Conservation (phyloP, 305 asterid species). For the Fraxinus velutina region DNA sequence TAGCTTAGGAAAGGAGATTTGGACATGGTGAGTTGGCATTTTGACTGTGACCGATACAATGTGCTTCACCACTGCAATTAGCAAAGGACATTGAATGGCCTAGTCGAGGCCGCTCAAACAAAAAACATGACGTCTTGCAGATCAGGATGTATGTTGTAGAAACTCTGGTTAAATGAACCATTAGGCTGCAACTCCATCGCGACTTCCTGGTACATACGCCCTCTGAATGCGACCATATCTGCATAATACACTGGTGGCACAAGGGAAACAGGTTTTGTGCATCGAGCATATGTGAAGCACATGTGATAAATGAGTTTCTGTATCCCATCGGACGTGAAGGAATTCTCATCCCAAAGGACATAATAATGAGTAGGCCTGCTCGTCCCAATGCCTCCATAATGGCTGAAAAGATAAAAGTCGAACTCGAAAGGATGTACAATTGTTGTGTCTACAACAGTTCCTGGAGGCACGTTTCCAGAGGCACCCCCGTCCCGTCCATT, state of each 20-base stretch:
- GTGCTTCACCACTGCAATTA: not conserved
- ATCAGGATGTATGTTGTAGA: slow-evolving; percentile 39
- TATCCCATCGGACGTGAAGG: slow-evolving; percentile 43
- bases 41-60: slow-evolving; percentile 30
- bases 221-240: slow-evolving; percentile 67
- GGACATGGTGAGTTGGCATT: slow-evolving; percentile 20
- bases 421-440: slow-evolving; percentile 55
- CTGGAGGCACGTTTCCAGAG: slow-evolving; percentile 57
- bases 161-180: slow-evolving; percentile 34
- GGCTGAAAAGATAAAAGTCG: slow-evolving; percentile 72
- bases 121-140: slow-evolving; percentile 53
- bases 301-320: slow-evolving; percentile 54
- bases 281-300: slow-evolving; percentile 66
- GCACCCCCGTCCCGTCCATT: slow-evolving; percentile 25
- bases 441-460: slow-evolving; percentile 63
- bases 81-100: not conserved
- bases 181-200: slow-evolving; percentile 25
- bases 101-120: slow-evolving; percentile 28
- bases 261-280: slow-evolving; percentile 66
- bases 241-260: slow-evolving; percentile 73
- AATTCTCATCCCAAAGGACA: slow-evolving; percentile 56
- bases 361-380: slow-evolving; percentile 71
- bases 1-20: slow-evolving; percentile 24
- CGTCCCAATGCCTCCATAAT: slow-evolving; percentile 61
- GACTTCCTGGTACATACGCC: slow-evolving; percentile 60